phyloP scores from a whole-genome alignment of 352 stramenopile species.

The Lagenidium giganteum region DNA sequence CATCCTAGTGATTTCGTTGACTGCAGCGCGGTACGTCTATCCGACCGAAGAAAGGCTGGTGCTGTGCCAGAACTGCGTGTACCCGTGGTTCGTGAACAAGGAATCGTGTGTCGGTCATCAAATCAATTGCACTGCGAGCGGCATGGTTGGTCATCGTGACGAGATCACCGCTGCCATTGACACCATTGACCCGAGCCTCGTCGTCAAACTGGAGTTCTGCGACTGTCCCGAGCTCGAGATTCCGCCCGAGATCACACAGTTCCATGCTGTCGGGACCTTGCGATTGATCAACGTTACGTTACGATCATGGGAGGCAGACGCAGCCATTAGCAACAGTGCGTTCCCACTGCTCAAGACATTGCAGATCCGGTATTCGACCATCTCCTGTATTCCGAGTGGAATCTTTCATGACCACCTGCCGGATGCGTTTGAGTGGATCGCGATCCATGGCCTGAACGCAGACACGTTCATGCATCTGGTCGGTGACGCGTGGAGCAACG shows the following conservation, averaged over 20 bases:
- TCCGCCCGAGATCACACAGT: background rate
- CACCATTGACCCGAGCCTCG: conserved; percentile 3
- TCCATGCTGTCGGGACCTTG: no score
- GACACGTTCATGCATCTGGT: conserved; percentile 1
- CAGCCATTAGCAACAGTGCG: no score
- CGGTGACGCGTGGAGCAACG: conserved; percentile 5
- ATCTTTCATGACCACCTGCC: no score
- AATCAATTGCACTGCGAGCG: conserved; percentile 4
- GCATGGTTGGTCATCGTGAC: background rate
- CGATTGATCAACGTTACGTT: no score
- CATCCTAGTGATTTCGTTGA: conserved; percentile 1
- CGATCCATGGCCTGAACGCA: conserved; percentile 3
- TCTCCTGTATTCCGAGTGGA: no score
- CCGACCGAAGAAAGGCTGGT: no score
- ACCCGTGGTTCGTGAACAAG: conserved; percentile 15
- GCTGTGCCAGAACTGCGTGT: background rate
- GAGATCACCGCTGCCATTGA: background rate
- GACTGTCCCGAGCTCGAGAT: conserved; percentile 1
- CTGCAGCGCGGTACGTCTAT: background rate
- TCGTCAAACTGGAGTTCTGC: conserved; percentile 1
- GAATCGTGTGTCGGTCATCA: conserved; percentile 7
- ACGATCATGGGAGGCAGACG: no score
- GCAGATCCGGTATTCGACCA: no score
- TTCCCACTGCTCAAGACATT: no score
- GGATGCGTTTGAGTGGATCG: conserved; percentile 11